Conservation (phyloP, 306 rosid species). For the Begonia peltatifolia region DNA sequence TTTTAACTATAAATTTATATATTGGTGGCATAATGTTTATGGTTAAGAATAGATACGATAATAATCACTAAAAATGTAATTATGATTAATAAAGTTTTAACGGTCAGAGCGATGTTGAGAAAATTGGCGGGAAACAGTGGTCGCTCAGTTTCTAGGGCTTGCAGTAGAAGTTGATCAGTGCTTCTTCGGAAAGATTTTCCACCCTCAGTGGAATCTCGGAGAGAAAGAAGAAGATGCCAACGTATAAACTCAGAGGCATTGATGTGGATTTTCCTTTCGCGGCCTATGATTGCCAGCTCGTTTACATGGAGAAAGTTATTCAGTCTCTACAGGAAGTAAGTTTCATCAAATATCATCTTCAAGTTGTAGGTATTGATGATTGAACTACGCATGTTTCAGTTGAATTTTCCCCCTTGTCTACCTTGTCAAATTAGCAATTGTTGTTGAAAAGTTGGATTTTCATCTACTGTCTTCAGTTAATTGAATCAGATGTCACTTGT, state of each 20-base stretch:
- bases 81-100: background rate
- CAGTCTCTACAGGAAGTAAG: conserved; percentile 78
- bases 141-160: conserved; percentile 29
- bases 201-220: background rate
- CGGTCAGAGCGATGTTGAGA: background rate
- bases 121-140: conserved; percentile 45
- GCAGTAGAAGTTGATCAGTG: background rate
- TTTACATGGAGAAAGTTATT: conserved; percentile 90
- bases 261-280: conserved; percentile 74
- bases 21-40: too few species aligned
- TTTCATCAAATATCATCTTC: background rate
- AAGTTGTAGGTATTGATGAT: background rate
- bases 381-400: too few species aligned
- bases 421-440: too few species aligned
- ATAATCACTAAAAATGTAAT: background rate
- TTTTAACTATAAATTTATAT: too few species aligned
- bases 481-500: too few species aligned
- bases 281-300: conserved; percentile 85
- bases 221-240: conserved; percentile 43
- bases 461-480: too few species aligned
- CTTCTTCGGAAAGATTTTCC: background rate
- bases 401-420: too few species aligned
- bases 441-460: too few species aligned
- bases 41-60: too few species aligned
- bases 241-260: conserved; percentile 61